Percentiles rank a stretch among this genome's conserved stretches.
These are phyloP conservation scores for Tulasnella sp. DNA, from an alignment of 768 basidiomycete species.

Conservation along the genomic window DNA sequence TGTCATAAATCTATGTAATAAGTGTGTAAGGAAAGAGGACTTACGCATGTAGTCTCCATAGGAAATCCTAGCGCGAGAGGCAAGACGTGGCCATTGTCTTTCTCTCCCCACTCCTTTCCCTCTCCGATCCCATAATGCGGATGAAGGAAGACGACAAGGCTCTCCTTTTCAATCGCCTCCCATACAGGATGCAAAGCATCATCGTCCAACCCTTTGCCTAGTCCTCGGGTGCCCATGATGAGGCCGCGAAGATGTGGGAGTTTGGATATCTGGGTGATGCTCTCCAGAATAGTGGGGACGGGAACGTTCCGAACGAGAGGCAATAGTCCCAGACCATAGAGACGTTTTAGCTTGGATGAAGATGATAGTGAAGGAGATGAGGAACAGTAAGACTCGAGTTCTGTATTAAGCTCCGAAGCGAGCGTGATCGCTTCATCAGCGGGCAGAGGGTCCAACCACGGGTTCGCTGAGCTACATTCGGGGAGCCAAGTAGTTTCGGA, in stretches of 20 bases:
- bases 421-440: constrained; percentile 54
- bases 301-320: constrained; percentile 65
- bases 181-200: constrained; percentile 67
- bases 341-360: constrained; percentile 38
- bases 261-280: constrained; percentile 52
- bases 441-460: constrained; percentile 82
- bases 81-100: constrained; percentile 77
- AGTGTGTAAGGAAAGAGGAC: constrained; percentile 24
- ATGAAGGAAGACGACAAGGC: constrained; percentile 72
- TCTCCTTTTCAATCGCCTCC: constrained; percentile 59
- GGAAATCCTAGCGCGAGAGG: constrained; percentile 83
- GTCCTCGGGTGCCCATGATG: constrained; percentile 71
- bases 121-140: constrained; percentile 76
- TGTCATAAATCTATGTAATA: no score
- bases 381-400: constrained; percentile 71
- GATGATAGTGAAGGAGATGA: constrained; percentile 40
- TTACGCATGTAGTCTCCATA: constrained; percentile 77
- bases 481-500: not conserved
- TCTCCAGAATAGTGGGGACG: constrained; percentile 45
- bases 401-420: constrained; percentile 61
- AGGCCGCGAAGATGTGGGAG: constrained; percentile 62
- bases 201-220: constrained; percentile 77
- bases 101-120: constrained; percentile 58
- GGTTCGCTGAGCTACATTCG: constrained; percentile 61
- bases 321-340: constrained; percentile 78